Percentiles rank a stretch among this genome's conserved stretches.
Evolutionary conservation across 164 flowering plant species (phyloP).

Genomic region (Warburgia ugandensis): DNA sequence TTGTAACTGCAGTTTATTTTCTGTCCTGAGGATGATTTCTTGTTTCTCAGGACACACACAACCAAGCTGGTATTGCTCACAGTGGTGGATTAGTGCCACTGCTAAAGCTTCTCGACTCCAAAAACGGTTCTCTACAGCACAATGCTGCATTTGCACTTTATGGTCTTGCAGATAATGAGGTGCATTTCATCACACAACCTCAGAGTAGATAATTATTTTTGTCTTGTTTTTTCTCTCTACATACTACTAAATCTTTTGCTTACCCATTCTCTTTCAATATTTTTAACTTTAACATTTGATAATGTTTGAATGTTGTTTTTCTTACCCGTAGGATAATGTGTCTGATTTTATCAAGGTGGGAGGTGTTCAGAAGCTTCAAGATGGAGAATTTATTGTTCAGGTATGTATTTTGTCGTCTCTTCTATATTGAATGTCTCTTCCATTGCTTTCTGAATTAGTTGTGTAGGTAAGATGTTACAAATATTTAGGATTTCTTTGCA

Average conservation of each 20-base stretch:
- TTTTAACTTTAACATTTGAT: too few species aligned
- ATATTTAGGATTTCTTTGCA: too few species aligned
- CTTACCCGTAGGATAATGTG: constrained; percentile 68
- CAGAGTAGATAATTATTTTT: not conserved
- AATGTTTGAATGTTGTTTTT: too few species aligned
- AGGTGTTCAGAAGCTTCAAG: constrained; percentile 95
- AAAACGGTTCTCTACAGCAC: constrained; percentile 91
- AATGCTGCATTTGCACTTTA: constrained; percentile 99
- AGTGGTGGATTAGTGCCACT: constrained; percentile 77
- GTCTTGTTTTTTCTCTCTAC: not conserved
- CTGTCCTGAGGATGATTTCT: too few species aligned
- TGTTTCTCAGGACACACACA: constrained; percentile 68
- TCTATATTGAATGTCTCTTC: too few species aligned
- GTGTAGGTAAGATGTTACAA: too few species aligned
- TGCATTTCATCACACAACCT: too few species aligned
- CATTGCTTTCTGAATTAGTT: too few species aligned
- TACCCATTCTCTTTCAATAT: too few species aligned
- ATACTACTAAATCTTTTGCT: too few species aligned
- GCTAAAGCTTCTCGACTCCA: constrained; percentile 90
- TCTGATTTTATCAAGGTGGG: constrained; percentile 90
- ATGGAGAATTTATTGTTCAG: constrained; percentile 97
- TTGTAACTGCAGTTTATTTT: too few species aligned
- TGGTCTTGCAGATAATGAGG: constrained; percentile 99
- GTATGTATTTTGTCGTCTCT: constrained; percentile 44
- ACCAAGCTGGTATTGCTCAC: constrained; percentile 95